Percentiles rank a stretch among this genome's conserved stretches.
phyloP scores from a whole-genome alignment of 345 rosid species.

The Populus davidiana region DNA sequence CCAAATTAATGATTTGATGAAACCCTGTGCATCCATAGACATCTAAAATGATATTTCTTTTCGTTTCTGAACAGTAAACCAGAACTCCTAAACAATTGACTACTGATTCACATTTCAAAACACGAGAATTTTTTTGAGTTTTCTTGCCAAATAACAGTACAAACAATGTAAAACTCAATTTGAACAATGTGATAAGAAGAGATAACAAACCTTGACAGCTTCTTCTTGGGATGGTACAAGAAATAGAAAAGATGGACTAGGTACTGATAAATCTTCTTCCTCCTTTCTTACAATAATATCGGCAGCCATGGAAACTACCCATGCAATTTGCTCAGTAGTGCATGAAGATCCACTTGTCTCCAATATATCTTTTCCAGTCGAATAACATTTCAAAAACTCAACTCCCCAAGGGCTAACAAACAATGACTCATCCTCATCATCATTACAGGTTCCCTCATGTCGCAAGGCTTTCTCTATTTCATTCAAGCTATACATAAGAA shows the following conservation, averaged over 20 bases:
- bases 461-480: constrained; percentile 52
- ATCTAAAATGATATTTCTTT: not conserved
- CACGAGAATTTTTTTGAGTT: too few relatives aligned
- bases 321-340: constrained; percentile 64
- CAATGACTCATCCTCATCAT: constrained; percentile 41
- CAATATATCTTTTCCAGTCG: constrained; percentile 50
- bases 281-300: constrained; percentile 71
- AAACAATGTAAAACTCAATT: too few relatives aligned
- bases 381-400: constrained; percentile 70
- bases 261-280: constrained; percentile 44
- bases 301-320: constrained; percentile 73
- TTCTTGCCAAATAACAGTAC: too few relatives aligned
- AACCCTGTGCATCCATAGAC: not conserved
- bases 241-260: constrained; percentile 66
- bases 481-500: constrained; percentile 54
- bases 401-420: constrained; percentile 70
- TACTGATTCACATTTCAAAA: not conserved
- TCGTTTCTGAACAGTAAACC: not conserved
- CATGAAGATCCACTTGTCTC: constrained; percentile 65
- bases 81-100: not conserved
- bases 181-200: not conserved
- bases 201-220: constrained; percentile 58
- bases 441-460: constrained; percentile 24
- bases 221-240: constrained; percentile 79
- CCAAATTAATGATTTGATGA: not conserved